Percentiles rank a stretch among this genome's conserved stretches.
Conservation (phyloP, 441 rosid species). For the Melianthus villosus region DNA sequence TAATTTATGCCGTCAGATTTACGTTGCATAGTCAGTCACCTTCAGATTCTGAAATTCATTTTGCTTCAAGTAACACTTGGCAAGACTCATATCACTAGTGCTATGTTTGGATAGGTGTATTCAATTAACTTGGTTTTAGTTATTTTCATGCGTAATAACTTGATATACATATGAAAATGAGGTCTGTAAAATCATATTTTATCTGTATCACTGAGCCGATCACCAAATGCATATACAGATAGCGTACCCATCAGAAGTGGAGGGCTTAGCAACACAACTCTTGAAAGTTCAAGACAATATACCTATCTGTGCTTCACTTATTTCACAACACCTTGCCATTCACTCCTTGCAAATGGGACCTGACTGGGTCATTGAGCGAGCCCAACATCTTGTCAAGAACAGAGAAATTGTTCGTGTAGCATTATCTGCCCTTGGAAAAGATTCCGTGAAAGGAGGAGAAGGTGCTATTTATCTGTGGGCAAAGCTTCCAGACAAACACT, state of each 20-base stretch:
- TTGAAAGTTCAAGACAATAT: constrained; percentile 89
- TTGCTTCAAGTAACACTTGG: no score
- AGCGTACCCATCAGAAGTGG: constrained; percentile 70
- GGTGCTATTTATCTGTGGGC: constrained; percentile 97
- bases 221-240: constrained; percentile 30
- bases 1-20: no score
- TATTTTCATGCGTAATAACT: no score
- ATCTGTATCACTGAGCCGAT: not conserved
- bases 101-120: no score
- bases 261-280: constrained; percentile 53
- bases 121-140: no score
- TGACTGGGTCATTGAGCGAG: constrained; percentile 58
- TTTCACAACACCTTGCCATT: constrained; percentile 74
- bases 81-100: no score
- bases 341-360: constrained; percentile 61
- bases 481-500: constrained; percentile 45
- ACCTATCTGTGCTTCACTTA: constrained; percentile 76
- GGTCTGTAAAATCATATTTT: no score
- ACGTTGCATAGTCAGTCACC: no score
- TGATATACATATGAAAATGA: no score
- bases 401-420: constrained; percentile 55
- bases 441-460: constrained; percentile 76
- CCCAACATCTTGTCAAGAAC: constrained; percentile 64
- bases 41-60: no score
- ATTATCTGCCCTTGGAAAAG: constrained; percentile 65